Evolutionary conservation across 257 asterid species (phyloP).

Genomic region (Solanum raphanifolium): DNA sequence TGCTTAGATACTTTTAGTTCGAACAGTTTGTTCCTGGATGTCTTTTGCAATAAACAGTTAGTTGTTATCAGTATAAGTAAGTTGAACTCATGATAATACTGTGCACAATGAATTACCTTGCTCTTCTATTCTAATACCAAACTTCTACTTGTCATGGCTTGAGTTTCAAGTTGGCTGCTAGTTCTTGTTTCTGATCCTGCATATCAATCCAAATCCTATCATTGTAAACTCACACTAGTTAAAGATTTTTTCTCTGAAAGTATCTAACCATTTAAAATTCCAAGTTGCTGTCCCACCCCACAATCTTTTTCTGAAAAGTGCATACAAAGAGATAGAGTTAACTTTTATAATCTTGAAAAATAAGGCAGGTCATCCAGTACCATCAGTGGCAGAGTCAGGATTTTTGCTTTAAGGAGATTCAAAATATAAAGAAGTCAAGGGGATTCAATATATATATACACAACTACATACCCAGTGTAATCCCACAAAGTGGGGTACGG

Average conservation of each 20-base stretch:
- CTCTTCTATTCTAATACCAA: conserved; percentile 78
- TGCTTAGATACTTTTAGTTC: background rate
- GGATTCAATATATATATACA: background rate
- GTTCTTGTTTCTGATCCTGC: conserved; percentile 40
- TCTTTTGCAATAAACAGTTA: background rate
- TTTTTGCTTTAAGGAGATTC: background rate
- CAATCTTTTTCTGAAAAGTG: too few relatives aligned
- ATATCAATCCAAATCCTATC: background rate
- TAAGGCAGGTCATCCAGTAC: background rate
- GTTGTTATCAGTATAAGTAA: background rate
- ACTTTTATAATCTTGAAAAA: background rate
- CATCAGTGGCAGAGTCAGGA: too few relatives aligned
- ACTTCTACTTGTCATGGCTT: conserved; percentile 68
- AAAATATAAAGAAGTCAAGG: background rate
- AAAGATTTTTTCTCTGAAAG: background rate
- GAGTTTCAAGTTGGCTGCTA: conserved; percentile 48
- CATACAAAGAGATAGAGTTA: background rate
- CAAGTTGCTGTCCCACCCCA: background rate
- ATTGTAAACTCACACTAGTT: background rate
- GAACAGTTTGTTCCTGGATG: background rate
- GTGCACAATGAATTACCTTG: conserved; percentile 26
- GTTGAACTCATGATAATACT: background rate
- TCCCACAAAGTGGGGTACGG: background rate
- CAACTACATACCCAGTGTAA: background rate
- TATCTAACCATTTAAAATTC: background rate